Evolutionary conservation across 305 asterid genomes (phyloP).

Genomic region (Rubia balearica): DNA sequence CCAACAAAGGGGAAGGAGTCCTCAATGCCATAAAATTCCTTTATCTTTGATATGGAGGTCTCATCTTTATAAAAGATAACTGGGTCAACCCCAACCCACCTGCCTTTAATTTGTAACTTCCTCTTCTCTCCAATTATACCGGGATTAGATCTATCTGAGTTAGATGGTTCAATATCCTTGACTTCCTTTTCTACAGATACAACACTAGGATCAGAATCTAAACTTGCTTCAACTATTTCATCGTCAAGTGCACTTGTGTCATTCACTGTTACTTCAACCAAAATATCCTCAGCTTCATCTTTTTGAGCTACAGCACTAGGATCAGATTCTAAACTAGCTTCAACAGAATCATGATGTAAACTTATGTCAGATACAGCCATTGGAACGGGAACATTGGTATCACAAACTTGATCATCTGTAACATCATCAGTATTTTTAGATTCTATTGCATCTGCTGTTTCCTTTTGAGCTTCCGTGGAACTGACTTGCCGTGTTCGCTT

Average conservation of each 20-base stretch:
- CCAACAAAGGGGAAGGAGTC: conserved; percentile 69
- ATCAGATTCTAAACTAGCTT: conserved; percentile 35
- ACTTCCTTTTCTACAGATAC: conserved; percentile 31
- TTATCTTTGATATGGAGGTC: conserved; percentile 41
- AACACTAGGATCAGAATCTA: conserved; percentile 32
- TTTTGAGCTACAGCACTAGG: conserved; percentile 28
- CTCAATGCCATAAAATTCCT: conserved; percentile 77
- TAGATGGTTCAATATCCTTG: conserved; percentile 35
- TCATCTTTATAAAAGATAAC: conserved; percentile 79
- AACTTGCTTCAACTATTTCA: conserved; percentile 34
- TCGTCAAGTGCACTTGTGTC: conserved; percentile 28
- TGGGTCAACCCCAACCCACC: conserved; percentile 95
- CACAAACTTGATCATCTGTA: conserved; percentile 27
- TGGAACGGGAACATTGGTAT: conserved; percentile 34
- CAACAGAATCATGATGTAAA: conserved; percentile 31
- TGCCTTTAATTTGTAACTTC: conserved; percentile 86
- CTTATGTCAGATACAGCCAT: conserved; percentile 34
- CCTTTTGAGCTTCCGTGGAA: conserved; percentile 35
- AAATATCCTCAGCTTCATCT: conserved; percentile 34
- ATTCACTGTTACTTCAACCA: conserved; percentile 32
- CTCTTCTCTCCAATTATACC: conserved; percentile 46
- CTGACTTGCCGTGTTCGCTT: conserved; percentile 27
- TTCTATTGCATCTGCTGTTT: conserved; percentile 35
- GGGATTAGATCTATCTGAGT: conserved; percentile 31
- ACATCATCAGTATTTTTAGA: conserved; percentile 27